Percentiles rank a stretch among this genome's conserved stretches.
These are phyloP conservation scores for Papilionanthe hybrid DNA, from an alignment of 116 monocot species.

Conservation along the genomic window DNA sequence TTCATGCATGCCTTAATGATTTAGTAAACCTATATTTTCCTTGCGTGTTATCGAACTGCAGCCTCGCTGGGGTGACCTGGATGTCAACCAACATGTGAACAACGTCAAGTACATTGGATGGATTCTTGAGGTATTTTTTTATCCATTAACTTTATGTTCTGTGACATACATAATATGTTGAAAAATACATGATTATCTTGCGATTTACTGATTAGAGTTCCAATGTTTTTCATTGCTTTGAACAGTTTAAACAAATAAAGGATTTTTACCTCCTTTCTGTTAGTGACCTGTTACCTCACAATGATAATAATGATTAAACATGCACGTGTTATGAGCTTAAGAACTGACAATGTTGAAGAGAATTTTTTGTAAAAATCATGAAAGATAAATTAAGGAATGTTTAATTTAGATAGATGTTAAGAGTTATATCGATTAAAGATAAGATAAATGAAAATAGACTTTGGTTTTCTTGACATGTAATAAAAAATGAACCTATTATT, in stretches of 20 bases:
- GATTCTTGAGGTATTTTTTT: constrained; percentile 82
- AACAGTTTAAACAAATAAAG: not conserved
- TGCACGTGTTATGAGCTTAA: not conserved
- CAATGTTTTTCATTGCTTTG: not conserved
- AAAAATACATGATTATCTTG: not conserved
- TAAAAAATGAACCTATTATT: too few species aligned
- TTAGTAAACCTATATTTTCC: too few species aligned
- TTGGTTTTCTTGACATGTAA: too few species aligned
- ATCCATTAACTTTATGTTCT: not conserved
- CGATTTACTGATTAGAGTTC: not conserved
- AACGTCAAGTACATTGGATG: constrained; percentile 98
- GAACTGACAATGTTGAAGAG: not conserved
- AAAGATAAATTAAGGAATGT: not conserved
- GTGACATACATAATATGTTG: not conserved
- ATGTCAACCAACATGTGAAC: constrained; percentile 95
- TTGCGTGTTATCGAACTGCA: constrained; percentile 15
- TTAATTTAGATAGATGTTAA: not conserved
- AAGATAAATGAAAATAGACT: not conserved
- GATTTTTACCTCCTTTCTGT: not conserved
- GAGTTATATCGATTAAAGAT: not conserved
- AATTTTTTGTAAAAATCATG: not conserved
- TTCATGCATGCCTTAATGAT: not conserved
- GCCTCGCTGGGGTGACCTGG: constrained; percentile 90
- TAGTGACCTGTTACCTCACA: not conserved
- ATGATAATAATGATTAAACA: not conserved